Conservation (phyloP, 768 basidiomycete genomes). For the Cyclocybe aegerita region DNA sequence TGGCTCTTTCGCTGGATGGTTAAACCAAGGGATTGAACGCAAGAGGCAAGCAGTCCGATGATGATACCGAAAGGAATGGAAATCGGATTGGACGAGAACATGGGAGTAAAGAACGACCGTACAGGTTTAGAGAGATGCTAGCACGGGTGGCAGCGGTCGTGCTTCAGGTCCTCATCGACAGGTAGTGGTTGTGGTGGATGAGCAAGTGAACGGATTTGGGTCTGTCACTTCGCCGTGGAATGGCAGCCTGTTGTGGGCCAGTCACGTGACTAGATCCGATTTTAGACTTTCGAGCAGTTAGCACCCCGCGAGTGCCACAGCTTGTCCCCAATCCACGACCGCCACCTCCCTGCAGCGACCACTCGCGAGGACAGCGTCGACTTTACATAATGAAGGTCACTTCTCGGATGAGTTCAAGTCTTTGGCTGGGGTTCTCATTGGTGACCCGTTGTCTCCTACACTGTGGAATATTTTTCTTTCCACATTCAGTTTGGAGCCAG, state of each 20-base stretch:
- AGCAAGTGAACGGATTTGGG: too few species aligned
- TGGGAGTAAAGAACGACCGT: conserved; percentile 1
- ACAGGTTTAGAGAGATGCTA: conserved; percentile 7
- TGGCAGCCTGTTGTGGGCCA: too few species aligned
- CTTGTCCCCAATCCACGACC: too few species aligned
- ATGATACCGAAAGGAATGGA: conserved; percentile 53
- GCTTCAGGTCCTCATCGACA: conserved; percentile 12
- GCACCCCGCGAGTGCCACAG: too few species aligned
- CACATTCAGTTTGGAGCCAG: not conserved
- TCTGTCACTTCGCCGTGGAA: too few species aligned
- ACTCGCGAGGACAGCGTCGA: too few species aligned
- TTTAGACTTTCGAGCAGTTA: too few species aligned
- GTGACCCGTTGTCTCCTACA: not conserved
- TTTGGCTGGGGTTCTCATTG: not conserved
- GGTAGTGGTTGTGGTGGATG: too few species aligned
- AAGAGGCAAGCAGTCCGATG: conserved; percentile 77
- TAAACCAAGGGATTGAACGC: conserved; percentile 87
- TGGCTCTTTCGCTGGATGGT: conserved; percentile 95
- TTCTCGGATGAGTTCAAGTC: not conserved
- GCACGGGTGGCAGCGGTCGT: not conserved
- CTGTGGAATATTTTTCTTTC: not conserved
- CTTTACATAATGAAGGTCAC: too few species aligned
- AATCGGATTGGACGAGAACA: conserved; percentile 29
- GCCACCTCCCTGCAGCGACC: too few species aligned
- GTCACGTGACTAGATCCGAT: too few species aligned